Percentiles rank a stretch among this genome's conserved stretches.
Evolutionary conservation across 2,329 filamentous ascomycete genomes (phyloP).

Genomic region (Fusarium burgessii): DNA sequence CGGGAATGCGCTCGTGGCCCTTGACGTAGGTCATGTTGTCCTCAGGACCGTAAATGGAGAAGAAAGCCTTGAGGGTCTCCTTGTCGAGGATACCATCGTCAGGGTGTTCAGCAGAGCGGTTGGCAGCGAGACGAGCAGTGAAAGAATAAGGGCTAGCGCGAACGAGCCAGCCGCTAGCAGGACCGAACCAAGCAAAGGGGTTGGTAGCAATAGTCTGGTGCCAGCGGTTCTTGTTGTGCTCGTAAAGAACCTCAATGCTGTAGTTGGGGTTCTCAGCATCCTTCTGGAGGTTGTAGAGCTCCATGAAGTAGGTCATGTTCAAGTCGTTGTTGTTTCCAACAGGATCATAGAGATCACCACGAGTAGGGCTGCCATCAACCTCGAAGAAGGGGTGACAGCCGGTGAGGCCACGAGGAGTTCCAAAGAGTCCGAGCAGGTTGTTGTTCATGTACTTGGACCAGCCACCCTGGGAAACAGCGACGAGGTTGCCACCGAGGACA

Average conservation of each 20-base stretch:
- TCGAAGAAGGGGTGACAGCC: conserved; percentile 69
- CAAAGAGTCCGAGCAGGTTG: conserved; percentile 58
- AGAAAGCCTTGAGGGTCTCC: conserved; percentile 60
- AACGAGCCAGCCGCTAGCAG: conserved; percentile 61
- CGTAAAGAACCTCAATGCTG: conserved; percentile 55
- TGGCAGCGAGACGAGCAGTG: conserved; percentile 56
- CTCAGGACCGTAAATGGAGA: conserved; percentile 53
- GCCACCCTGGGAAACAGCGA: conserved; percentile 41
- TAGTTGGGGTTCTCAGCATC: conserved; percentile 51
- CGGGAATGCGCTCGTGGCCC: conserved; percentile 64
- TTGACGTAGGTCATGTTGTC: conserved; percentile 57
- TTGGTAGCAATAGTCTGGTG: conserved; percentile 62
- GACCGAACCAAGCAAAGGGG: conserved; percentile 66
- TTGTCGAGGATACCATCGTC: conserved; percentile 45
- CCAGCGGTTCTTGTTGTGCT: conserved; percentile 59
- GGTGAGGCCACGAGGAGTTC: conserved; percentile 59
- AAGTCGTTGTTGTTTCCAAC: conserved; percentile 63
- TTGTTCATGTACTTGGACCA: conserved; percentile 55
- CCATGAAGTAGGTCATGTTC: conserved; percentile 64
- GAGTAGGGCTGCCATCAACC: conserved; percentile 64
- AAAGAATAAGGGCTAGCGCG: conserved; percentile 63
- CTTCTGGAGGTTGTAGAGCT: conserved; percentile 57
- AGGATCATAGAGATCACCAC: conserved; percentile 62
- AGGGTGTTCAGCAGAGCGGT: conserved; percentile 57
- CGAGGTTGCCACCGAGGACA: conserved; percentile 56